These are phyloP conservation scores for Cupressus sempervirens DNA, from an alignment of 75 land plant species.

Conservation along the genomic window DNA sequence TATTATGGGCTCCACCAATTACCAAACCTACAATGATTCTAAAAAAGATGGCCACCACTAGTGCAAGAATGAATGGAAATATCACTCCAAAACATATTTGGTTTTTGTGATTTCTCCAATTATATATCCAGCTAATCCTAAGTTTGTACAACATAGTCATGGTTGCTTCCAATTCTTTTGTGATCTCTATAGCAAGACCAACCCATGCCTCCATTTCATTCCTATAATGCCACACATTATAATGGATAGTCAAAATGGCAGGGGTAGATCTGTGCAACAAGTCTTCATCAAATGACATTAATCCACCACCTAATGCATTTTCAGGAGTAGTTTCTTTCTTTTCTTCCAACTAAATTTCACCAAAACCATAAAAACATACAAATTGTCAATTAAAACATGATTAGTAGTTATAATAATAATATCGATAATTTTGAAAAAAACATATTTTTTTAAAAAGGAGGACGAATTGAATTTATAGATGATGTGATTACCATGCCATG, in stretches of 20 bases:
- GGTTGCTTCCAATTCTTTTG: background rate
- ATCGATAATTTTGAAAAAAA: too few species aligned
- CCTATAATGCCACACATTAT: background rate
- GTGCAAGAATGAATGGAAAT: background rate
- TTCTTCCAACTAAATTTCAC: background rate
- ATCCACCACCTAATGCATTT: too few species aligned
- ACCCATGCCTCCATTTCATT: background rate
- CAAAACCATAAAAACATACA: too few species aligned
- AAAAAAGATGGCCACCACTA: background rate
- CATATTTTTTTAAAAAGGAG: too few species aligned
- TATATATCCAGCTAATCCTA: background rate
- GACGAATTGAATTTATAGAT: too few species aligned
- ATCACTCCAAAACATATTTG: background rate
- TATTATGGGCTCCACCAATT: background rate
- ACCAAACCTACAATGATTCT: background rate
- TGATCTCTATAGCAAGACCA: background rate
- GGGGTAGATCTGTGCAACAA: background rate
- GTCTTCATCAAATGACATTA: background rate
- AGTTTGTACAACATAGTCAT: background rate
- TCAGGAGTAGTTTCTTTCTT: background rate
- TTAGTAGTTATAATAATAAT: too few species aligned
- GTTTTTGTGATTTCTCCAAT: background rate
- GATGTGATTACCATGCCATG: too few species aligned
- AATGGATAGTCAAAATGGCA: background rate
- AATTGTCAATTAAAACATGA: too few species aligned